Evolutionary conservation across 257 asterid genomes (phyloP), one percentile per base, ranked within the genome.

Genomic region (Jacaranda mimosifolia): DNA sequence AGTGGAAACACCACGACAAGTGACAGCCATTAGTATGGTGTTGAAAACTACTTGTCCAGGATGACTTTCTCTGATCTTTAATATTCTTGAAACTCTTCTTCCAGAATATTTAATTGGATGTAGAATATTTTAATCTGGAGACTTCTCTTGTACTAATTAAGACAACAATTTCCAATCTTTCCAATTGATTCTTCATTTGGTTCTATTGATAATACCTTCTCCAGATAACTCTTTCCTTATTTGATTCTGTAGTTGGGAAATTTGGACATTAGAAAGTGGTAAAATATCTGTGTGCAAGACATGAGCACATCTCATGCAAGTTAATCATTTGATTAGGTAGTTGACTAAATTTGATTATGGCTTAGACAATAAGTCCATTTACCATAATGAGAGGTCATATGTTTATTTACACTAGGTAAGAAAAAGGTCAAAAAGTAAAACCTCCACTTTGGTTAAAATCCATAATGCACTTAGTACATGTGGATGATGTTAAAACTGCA

Each of bases 11-110:
- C 17, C 57, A 42, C 18, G 57, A 67, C 6, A 67, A 67, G 72
- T 18, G 57, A 43, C 72, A 69, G 10, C 77, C 83, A 66, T 58
- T 9, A 73, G 45, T 19, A 52, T 68, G 55, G 26, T 32, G 63
- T 72, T 48, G 70, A 79, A 65, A 79, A 62, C 39, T 57, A 10
- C 43, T 45, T 52, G 8, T 68, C 64, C 65, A n/a, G n/a, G n/a
- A n/a, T n/a, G n/a, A n/a, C n/a, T n/a, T n/a, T n/a, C 72, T 17
- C 17, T 17, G 9, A 42, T 42, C 46, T 42, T 42, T 42, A 42
- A 42, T 60, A 5, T 35, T 38, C 52, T 64, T 1, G 6, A 12
- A 9, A 5, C 18, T 64, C 48, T n/a, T 66, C n/a, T 5, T 18
- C 40, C 35, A 46, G 18, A 26, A 26, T 51, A 48, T 48, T 19